Base-by-base conservation (phyloP, 2,329 filamentous ascomycete species). In the Aspergillus candidus region DNA sequence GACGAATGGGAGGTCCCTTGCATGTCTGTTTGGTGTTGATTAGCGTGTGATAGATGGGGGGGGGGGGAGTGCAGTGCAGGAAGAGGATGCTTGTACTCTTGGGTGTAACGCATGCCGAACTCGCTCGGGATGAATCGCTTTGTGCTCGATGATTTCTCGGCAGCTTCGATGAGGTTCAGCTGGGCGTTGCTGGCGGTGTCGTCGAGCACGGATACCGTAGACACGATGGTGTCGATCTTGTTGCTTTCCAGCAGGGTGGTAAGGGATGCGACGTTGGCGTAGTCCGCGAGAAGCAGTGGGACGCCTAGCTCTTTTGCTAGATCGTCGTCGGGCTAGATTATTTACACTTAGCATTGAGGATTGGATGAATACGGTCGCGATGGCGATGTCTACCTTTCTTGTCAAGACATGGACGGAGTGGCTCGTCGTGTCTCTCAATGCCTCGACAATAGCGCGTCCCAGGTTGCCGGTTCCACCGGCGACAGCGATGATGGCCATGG, bases 401-500 rank as follows among this genome's bases (percentile, higher is more conserved):
- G 37, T 40, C 5, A 44, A 31, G 12, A 44, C 38, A 12, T 40
- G 6, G 22, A 40, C 33, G 4, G 13, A 15, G 29, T 44, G 42
- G n/a, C 27, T 40, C 6, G 14, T 10, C 14, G 27, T 27, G 13
- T 31, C 37, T 12, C 31, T 11, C 1, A 44, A 15, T 8, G 37
- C 32, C 6, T 44, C 42, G 17, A 44, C 37, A 11, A 44, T 44
- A 7, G 42, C 32, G 17, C 32, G 31, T 3, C 42, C 42, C 7
- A 44, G 12, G 11, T 38, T 36, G 12, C 42, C 42, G 1, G 42
- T 44, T 3, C 42, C 42, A 14, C 42, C 42, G 12, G 42, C 36
- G 14, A 44, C 42, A 11, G 42, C 42, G 11, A 40, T 40, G 11
- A 40, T 32, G 15, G 22, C 11, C 42, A 44, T 44, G 18, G 18